Evolutionary conservation across 2,329 filamentous ascomycete genomes (phyloP), one percentile per base, ranked within the genome.

Genomic region (Fusarium annulatum): DNA sequence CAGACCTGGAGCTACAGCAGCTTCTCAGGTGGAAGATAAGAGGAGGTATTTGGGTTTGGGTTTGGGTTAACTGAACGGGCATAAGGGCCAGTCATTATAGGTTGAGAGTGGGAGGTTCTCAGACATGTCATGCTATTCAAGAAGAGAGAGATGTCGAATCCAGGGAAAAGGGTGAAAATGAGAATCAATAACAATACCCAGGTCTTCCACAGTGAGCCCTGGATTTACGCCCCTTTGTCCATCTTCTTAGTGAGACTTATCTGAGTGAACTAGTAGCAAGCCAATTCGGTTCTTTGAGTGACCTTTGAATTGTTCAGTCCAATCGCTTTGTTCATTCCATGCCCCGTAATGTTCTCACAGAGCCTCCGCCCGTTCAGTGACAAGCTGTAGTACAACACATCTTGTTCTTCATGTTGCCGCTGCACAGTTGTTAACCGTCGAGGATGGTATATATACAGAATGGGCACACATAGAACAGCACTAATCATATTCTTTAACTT

Each of bases 91-190:
- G 55, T 41, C 39, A 62, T 46, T n/a, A 38, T 41, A 48, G 64
- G 46, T 53, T 58, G 42, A 28, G 62, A 38, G 38, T 42, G 43
- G 51, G 26, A 45, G n/a, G 46, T 53, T 43, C 33, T 59, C 45
- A 51, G 30, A 60, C 39, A n/a, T 61, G 39, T 23, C 56, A 56
- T 48, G 48, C 52, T 61, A 55, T 49, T 34, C 14, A 16, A 43
- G 61, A 53, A 28, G 38, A 43, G 52, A 43, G 23, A 39, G 46
- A 60, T 59, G 45, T 36, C 9, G 11, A 51, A 51, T 21, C 38
- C 41, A 42, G 39, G 43, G 57, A 64, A 69, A 60, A 46, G 41
- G 52, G n/a, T 26, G 52, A 65, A 65, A 69, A 64, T 43, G 51
- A 34, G 66, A 59, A 65, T 46, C 45, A 71, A 52, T 71, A 45